Conservation (phyloP, 805 yeast species). For the Monosporozyma aquatica region DNA sequence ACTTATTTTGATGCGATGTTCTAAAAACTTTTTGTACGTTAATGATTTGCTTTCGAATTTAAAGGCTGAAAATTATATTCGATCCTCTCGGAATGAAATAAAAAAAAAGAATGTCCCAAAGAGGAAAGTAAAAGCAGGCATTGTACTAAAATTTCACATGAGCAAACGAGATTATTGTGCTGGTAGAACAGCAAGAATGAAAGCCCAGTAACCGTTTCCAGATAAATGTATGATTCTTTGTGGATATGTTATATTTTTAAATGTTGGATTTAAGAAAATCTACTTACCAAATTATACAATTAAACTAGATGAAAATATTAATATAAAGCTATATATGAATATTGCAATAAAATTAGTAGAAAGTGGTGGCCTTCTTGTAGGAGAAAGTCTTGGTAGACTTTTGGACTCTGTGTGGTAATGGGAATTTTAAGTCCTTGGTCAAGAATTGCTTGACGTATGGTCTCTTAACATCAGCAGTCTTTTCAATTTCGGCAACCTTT, state of each 20-base stretch:
- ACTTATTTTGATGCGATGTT: too few relatives aligned
- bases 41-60: neutral
- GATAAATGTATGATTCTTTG: neutral
- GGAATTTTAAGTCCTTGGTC: constrained; percentile 94
- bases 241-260: neutral
- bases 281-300: constrained; percentile 27
- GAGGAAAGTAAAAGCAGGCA: too few relatives aligned
- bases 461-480: constrained; percentile 97
- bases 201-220: too few relatives aligned
- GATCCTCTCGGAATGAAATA: neutral
- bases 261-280: constrained; percentile 8
- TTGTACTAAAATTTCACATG: too few relatives aligned
- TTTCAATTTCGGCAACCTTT: constrained; percentile 98
- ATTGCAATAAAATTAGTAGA: constrained; percentile 55
- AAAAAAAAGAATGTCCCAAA: too few relatives aligned
- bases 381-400: constrained; percentile 82
- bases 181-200: too few relatives aligned
- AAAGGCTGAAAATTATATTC: neutral
- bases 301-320: constrained; percentile 8
- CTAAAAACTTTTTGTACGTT: too few relatives aligned
- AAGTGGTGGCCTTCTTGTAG: constrained; percentile 93
- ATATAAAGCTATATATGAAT: constrained; percentile 3
- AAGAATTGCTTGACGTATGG: constrained; percentile 97
- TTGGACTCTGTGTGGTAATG: constrained; percentile 98
- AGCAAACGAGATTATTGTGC: too few relatives aligned